These are phyloP conservation scores for Caryopteris hybrid DNA, from an alignment of 305 asterid genomes.

Conservation along the genomic window DNA sequence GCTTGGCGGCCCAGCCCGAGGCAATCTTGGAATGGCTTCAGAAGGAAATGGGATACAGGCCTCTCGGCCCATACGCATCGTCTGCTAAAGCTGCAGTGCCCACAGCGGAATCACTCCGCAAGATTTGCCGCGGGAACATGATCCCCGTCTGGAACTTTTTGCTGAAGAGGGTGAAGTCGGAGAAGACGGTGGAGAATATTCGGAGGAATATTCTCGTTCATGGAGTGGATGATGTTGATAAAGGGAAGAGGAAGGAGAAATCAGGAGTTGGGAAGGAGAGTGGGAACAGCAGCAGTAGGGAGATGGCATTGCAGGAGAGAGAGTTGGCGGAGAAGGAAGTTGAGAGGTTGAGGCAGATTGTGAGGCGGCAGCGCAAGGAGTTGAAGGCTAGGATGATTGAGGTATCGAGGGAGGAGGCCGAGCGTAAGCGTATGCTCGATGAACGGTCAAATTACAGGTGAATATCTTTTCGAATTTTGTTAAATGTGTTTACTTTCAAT, in stretches of 20 bases:
- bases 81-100: conserved; percentile 63
- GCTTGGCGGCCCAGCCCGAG: conserved; percentile 67
- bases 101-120: conserved; percentile 65
- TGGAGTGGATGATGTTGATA: conserved; percentile 59
- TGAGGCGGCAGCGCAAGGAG: conserved; percentile 94
- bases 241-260: conserved; percentile 63
- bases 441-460: conserved; percentile 93
- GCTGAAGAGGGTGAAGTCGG: conserved; percentile 79
- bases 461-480: background rate
- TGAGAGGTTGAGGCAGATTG: conserved; percentile 88
- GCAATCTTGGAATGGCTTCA: conserved; percentile 88
- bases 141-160: conserved; percentile 84
- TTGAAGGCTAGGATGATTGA: conserved; percentile 85
- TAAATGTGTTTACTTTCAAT: background rate
- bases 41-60: conserved; percentile 93
- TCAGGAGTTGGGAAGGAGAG: conserved; percentile 42
- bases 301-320: conserved; percentile 86
- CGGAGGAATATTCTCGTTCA: conserved; percentile 85
- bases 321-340: conserved; percentile 95
- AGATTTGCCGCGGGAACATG: conserved; percentile 92
- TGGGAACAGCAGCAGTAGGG: conserved; percentile 59
- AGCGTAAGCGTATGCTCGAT: conserved; percentile 91
- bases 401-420: conserved; percentile 93
- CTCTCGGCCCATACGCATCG: conserved; percentile 64
- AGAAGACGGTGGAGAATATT: conserved; percentile 82